Conservation (phyloP, 169 alveolate species). For the Cryptosporidium viatorum region DNA sequence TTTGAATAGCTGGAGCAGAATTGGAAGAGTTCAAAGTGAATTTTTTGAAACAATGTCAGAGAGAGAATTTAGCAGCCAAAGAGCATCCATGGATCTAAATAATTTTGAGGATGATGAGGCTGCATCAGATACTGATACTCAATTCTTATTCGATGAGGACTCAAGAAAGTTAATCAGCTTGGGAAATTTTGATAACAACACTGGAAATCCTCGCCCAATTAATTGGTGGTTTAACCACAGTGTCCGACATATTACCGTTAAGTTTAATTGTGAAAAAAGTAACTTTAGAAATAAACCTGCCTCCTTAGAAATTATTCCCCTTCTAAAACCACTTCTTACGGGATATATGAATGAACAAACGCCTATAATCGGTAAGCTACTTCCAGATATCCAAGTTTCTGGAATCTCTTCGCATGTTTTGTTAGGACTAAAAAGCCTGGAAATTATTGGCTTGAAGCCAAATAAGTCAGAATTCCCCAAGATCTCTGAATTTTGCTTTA, state of each 20-base stretch:
- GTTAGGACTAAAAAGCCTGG: slow-evolving; percentile 53
- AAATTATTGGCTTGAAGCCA: slow-evolving; percentile 14
- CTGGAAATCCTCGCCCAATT: not conserved
- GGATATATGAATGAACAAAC: slow-evolving; percentile 38
- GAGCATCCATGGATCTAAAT: not conserved
- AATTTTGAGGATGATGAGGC: not conserved
- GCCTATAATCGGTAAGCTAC: not conserved
- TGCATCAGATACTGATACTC: not conserved
- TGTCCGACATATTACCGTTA: slow-evolving; percentile 19
- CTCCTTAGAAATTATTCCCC: slow-evolving; percentile 29
- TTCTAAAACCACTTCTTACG: slow-evolving; percentile 40
- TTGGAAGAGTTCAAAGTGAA: slow-evolving; percentile 5
- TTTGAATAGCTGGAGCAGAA: not conserved
- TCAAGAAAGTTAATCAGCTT: slow-evolving; percentile 17
- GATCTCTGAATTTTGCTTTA: slow-evolving; percentile 67
- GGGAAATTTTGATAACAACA: not conserved
- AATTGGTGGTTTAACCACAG: slow-evolving; percentile 75
- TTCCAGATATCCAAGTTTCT: not conserved
- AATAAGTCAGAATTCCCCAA: slow-evolving; percentile 26
- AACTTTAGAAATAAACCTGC: not conserved
- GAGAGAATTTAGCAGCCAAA: not conserved
- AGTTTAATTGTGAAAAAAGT: slow-evolving; percentile 1
- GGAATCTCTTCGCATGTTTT: slow-evolving; percentile 28
- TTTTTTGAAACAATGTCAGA: slow-evolving; percentile 20
- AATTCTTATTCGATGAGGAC: slow-evolving; percentile 6